phyloP scores from a whole-genome alignment of 2,329 filamentous ascomycete genomes.

The Penicillium hordei region DNA sequence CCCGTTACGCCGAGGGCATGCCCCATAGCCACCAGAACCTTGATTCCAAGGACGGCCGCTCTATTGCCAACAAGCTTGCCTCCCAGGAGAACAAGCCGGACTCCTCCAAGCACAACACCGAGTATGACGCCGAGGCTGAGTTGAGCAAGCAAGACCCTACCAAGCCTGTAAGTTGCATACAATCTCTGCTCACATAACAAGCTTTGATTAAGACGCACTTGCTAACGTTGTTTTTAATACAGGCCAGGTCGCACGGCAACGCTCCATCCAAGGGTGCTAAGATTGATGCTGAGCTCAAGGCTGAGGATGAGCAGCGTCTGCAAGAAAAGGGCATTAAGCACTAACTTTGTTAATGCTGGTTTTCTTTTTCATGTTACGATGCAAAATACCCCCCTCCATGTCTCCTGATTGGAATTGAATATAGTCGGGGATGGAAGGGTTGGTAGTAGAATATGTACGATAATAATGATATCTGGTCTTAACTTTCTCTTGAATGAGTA shows the following conservation, averaged over 20 bases:
- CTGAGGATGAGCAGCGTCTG: constrained; percentile 46
- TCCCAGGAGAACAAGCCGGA: constrained; percentile 34
- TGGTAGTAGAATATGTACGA: constrained; percentile 81
- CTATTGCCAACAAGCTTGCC: constrained; percentile 47
- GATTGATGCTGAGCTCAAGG: constrained; percentile 47
- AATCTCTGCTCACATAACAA: not conserved
- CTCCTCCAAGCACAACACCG: constrained; percentile 26
- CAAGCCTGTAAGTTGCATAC: constrained; percentile 36
- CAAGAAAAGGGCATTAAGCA: constrained; percentile 45
- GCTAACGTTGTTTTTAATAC: constrained; percentile 7
- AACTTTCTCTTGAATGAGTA: constrained; percentile 13
- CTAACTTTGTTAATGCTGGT: constrained; percentile 18
- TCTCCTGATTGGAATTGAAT: constrained; percentile 10
- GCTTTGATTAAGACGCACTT: not conserved
- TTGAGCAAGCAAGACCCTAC: constrained; percentile 46
- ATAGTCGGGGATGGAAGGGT: constrained; percentile 44
- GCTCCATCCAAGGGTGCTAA: constrained; percentile 48
- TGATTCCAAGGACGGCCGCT: constrained; percentile 62
- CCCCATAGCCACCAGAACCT: constrained; percentile 65
- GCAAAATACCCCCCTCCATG: not conserved
- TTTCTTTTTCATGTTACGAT: constrained; percentile 14
- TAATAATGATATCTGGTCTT: constrained; percentile 14
- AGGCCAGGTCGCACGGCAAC: constrained; percentile 50
- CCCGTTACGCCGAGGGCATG: constrained; percentile 71
- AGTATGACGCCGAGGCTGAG: constrained; percentile 37